Percentiles rank a stretch among this genome's conserved stretches.
Evolutionary conservation across 345 rosid genomes (phyloP).

Genomic region (Mercurialis annua): DNA sequence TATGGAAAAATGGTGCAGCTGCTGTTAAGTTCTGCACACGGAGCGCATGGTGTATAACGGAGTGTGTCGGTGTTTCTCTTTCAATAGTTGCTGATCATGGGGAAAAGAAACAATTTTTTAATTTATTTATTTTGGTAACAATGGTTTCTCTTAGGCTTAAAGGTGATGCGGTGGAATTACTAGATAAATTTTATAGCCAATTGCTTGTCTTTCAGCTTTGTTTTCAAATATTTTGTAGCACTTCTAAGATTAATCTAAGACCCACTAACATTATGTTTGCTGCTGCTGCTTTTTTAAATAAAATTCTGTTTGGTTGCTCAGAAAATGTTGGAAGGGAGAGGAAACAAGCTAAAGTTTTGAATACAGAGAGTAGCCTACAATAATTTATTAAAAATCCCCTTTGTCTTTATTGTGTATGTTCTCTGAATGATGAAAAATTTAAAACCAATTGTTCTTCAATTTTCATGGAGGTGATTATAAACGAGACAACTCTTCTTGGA

Average conservation of each 20-base stretch:
- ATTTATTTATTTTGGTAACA: background rate
- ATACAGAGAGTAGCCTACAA: background rate
- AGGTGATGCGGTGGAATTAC: background rate
- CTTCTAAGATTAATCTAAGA: background rate
- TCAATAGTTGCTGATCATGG: background rate
- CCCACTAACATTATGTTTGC: background rate
- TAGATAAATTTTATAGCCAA: background rate
- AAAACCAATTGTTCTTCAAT: background rate
- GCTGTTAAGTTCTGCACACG: background rate
- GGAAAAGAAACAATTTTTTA: background rate
- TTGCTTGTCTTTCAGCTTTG: background rate
- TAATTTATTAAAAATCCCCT: too few relatives aligned
- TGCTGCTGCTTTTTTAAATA: background rate
- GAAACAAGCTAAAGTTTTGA: conserved; percentile 2
- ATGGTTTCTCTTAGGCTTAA: background rate
- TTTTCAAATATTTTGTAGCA: background rate
- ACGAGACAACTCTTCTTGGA: too few relatives aligned
- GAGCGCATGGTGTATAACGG: background rate
- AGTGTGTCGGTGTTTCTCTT: background rate
- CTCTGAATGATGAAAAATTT: background rate
- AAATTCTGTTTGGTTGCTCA: background rate
- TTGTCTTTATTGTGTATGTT: background rate
- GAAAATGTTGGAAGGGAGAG: background rate
- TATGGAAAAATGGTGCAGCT: background rate
- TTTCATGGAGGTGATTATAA: too few relatives aligned